Evolutionary conservation across 1,284 basidiomycete genomes (phyloP).

Genomic region (Pyrrhoderma noxium): DNA sequence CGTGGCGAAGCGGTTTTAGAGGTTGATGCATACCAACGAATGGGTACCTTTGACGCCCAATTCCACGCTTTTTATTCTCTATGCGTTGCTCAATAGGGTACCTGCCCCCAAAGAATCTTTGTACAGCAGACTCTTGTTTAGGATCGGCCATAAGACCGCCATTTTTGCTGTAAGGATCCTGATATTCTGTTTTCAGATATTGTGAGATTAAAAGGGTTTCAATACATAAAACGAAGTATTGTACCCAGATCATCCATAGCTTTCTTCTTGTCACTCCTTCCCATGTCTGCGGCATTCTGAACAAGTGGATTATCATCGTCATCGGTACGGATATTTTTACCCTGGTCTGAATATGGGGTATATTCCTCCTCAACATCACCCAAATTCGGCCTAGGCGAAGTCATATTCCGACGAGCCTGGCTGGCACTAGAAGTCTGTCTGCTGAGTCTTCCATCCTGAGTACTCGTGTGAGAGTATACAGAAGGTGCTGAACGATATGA

Average conservation of each 20-base stretch:
- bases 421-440: conserved; percentile 16
- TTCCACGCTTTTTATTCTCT: conserved; percentile 75
- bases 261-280: conserved; percentile 14
- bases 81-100: conserved; percentile 78
- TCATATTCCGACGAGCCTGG: conserved; percentile 4
- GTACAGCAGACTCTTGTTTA: conserved; percentile 36
- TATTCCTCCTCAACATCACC: conserved; percentile 26
- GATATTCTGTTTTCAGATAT: conserved; percentile 41
- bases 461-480: background rate
- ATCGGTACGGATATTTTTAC: conserved; percentile 22
- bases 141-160: conserved; percentile 22
- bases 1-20: conserved; percentile 3
- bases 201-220: conserved; percentile 2
- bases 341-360: conserved; percentile 14
- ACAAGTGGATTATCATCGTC: conserved; percentile 40
- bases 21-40: conserved; percentile 51
- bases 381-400: conserved; percentile 13
- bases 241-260: conserved; percentile 51
- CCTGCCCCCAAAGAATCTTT: conserved; percentile 37
- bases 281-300: conserved; percentile 37
- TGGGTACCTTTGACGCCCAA: conserved; percentile 77
- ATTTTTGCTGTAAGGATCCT: conserved; percentile 38
- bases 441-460: conserved; percentile 7
- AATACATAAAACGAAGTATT: conserved; percentile 18
- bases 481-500: conserved; percentile 13